Evolutionary conservation across 2,329 filamentous ascomycete genomes (phyloP).

Genomic region (Xylaria sp.): DNA sequence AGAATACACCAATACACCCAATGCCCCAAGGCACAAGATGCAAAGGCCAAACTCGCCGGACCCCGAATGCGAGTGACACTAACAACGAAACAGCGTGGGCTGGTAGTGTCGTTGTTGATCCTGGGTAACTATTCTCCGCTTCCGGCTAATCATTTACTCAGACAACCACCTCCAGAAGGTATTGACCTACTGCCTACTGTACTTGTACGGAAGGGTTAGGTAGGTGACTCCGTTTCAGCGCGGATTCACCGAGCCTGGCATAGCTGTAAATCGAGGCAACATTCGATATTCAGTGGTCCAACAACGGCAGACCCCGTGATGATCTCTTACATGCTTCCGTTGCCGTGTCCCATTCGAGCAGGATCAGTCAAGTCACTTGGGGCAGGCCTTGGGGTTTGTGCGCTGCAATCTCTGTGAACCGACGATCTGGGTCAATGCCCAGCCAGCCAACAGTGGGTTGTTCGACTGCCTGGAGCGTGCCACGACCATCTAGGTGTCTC

Average conservation of each 20-base stretch:
- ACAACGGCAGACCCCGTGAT: constrained; percentile 22
- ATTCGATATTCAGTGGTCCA: constrained; percentile 2
- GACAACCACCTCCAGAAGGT: not conserved
- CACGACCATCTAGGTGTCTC: constrained; percentile 18
- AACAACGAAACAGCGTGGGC: constrained; percentile 17
- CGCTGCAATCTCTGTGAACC: constrained; percentile 20
- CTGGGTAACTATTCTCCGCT: constrained; percentile 24
- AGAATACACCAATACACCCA: constrained; percentile 5
- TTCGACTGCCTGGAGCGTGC: not conserved
- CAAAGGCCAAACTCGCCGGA: constrained; percentile 15
- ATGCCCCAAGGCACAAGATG: not conserved
- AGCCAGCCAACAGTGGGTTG: constrained; percentile 5
- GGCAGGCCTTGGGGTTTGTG: not conserved
- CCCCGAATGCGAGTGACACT: constrained; percentile 21
- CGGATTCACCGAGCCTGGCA: constrained; percentile 19
- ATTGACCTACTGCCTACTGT: not conserved
- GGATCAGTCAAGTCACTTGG: constrained; percentile 27
- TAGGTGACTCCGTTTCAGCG: not conserved
- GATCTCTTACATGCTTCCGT: constrained; percentile 6
- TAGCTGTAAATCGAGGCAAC: not conserved
- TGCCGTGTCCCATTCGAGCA: constrained; percentile 15
- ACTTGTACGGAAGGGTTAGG: too few species aligned
- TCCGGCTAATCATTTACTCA: constrained; percentile 29
- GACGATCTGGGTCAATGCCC: constrained; percentile 21
- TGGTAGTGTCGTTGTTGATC: constrained; percentile 7